Evolutionary conservation across 352 stramenopile genomes (phyloP).

Genomic region (Phytopythium delawarense): DNA sequence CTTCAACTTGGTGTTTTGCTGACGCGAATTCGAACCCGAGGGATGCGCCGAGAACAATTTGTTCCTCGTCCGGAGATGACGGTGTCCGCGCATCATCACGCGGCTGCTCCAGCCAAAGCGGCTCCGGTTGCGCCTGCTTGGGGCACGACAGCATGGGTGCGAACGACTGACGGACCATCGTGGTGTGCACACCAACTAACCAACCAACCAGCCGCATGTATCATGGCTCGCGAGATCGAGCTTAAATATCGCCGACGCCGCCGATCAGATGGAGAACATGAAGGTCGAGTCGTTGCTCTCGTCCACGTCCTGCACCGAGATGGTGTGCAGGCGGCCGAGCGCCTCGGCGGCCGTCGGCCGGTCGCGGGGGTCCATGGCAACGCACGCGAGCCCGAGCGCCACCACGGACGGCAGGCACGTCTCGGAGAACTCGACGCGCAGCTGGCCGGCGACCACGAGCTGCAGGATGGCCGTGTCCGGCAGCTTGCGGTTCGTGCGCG

Average conservation of each 20-base stretch:
- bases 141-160: too few species aligned
- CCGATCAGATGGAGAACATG: constrained; percentile 5
- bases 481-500: constrained; percentile 25
- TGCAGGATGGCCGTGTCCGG: constrained; percentile 47
- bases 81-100: too few species aligned
- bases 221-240: too few species aligned
- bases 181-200: too few species aligned
- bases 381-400: constrained; percentile 32
- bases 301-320: constrained; percentile 26
- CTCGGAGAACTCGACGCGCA: constrained; percentile 35
- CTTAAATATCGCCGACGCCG: too few species aligned
- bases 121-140: too few species aligned
- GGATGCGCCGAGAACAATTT: constrained; percentile 7
- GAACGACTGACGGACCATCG: too few species aligned
- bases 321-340: constrained; percentile 30
- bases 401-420: constrained; percentile 19
- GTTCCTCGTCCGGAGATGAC: background rate
- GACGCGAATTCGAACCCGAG: background rate
- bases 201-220: too few species aligned
- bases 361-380: constrained; percentile 32
- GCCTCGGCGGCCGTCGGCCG: constrained; percentile 34
- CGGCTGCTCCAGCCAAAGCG: too few species aligned
- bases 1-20: background rate
- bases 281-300: constrained; percentile 8
- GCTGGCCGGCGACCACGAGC: constrained; percentile 37